Conservation (phyloP, 345 rosid genomes). For the Acer saccharum region DNA sequence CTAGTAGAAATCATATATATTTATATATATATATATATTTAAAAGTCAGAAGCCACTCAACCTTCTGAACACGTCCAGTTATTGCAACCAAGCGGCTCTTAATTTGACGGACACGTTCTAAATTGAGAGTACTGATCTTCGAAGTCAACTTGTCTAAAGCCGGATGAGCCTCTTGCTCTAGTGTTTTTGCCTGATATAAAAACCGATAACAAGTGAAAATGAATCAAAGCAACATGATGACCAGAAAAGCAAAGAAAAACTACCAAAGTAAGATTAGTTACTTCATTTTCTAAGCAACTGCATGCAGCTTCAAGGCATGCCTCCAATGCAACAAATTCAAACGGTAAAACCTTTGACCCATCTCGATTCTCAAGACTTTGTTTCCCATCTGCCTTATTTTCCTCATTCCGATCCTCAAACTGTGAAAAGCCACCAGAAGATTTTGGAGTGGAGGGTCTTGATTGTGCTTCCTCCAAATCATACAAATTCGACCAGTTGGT, state of each 20-base stretch:
- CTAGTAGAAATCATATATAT: background rate
- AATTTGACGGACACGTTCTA: conserved; percentile 70
- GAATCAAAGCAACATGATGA: background rate
- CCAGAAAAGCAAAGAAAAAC: background rate
- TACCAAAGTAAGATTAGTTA: conserved; percentile 21
- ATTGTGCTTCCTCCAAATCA: conserved; percentile 43
- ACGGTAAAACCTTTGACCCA: conserved; percentile 57
- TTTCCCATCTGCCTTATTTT: conserved; percentile 50
- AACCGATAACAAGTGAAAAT: conserved; percentile 7
- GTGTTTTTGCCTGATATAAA: conserved; percentile 48
- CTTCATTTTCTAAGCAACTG: conserved; percentile 68
- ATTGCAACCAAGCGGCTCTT: conserved; percentile 73
- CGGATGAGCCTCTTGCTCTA: conserved; percentile 72
- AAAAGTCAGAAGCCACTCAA: conserved; percentile 20
- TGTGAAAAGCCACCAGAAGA: conserved; percentile 32
- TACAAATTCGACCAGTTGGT: conserved; percentile 41
- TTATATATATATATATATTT: background rate
- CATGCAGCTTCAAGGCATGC: conserved; percentile 78
- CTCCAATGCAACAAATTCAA: conserved; percentile 72
- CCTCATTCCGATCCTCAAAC: conserved; percentile 38
- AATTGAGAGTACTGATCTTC: conserved; percentile 71
- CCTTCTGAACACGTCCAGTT: conserved; percentile 78
- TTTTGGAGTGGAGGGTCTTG: conserved; percentile 30
- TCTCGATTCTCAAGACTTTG: conserved; percentile 65
- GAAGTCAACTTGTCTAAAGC: conserved; percentile 74